Evolutionary conservation across 2,329 filamentous ascomycete genomes (phyloP), one percentile per base, ranked within the genome.

Genomic region (Zymoseptoria pseudotritici): DNA sequence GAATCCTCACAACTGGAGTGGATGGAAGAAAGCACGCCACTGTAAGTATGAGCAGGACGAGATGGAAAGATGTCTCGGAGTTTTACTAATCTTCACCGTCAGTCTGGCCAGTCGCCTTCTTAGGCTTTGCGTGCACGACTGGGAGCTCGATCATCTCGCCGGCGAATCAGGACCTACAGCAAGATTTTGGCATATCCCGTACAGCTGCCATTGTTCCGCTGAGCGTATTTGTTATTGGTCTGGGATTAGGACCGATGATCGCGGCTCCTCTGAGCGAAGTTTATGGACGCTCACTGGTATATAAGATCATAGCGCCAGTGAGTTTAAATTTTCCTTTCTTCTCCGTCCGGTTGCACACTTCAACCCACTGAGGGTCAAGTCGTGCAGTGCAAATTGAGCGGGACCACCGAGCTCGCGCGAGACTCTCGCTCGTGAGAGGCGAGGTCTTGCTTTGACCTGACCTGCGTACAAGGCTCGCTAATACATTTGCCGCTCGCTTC

Each of bases 231-330:
- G 80, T 84, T 5, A 71, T 87, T 7, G 75, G 74, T 1, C 87
- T 90, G 53, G 89, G 86, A 1, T 83, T 87, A 58, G 88, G 88
- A 0, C 88, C 89, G 1, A 82, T 84, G 0, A 77, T 75, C 11
- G 70, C 69, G 8, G 69, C 73, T 13, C 75, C 74, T 2, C 53
- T 76, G 31, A 73, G 70, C 56, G 74, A 76, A 67, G 71, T 65
- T 1, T 68, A 66, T 53, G 75, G 75, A 7, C 65, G 75, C 22
- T 72, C 71, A 29, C 63, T 67, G 19, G 69, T 77, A 4, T 73
- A 74, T 62, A 66, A 76, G 42, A 61, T 68, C 13, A 72, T 72
- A 2, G 66, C 69, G 7, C 72, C 73, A 5, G 55, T 46, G 36
- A 13, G 36, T 46, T 7, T 29, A 9, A 9, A 29, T 3, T 29